Evolutionary conservation across 2,329 filamentous ascomycete species (phyloP).

Genomic region (Hirsutella minnesotensis): DNA sequence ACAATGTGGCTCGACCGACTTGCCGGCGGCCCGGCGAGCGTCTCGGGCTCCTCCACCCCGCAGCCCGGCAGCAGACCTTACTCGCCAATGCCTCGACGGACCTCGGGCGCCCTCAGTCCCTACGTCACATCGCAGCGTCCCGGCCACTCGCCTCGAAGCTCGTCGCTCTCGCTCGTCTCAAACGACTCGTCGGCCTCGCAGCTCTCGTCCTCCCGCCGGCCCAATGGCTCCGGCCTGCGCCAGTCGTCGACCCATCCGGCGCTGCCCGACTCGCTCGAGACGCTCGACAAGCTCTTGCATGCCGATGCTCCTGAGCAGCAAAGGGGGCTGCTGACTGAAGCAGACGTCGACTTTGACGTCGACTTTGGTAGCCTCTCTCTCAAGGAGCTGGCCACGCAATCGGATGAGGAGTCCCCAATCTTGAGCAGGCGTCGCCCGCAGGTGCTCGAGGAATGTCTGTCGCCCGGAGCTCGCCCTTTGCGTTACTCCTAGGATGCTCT

Average conservation of each 20-base stretch:
- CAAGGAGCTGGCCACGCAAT: conserved; percentile 48
- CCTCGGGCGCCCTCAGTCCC: conserved; percentile 56
- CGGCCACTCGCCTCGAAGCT: conserved; percentile 57
- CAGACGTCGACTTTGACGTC: conserved; percentile 53
- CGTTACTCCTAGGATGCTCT: background rate
- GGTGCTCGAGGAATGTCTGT: conserved; percentile 61
- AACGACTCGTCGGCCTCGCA: conserved; percentile 70
- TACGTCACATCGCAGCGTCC: conserved; percentile 58
- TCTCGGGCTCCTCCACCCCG: conserved; percentile 45
- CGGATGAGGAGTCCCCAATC: conserved; percentile 8
- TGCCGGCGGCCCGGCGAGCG: conserved; percentile 51
- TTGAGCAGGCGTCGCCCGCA: conserved; percentile 36
- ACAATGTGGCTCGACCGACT: conserved; percentile 88
- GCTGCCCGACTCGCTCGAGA: conserved; percentile 57
- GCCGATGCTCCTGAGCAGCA: conserved; percentile 9
- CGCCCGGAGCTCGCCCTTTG: background rate
- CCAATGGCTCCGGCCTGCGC: conserved; percentile 58
- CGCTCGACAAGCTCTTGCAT: conserved; percentile 43
- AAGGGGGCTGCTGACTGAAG: conserved; percentile 24
- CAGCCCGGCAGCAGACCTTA: conserved; percentile 54
- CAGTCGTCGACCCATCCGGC: conserved; percentile 35
- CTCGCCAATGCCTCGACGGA: conserved; percentile 58
- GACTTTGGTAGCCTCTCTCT: conserved; percentile 73
- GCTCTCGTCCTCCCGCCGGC: conserved; percentile 48
- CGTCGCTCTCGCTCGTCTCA: conserved; percentile 65